These are phyloP conservation scores for Emergomyces pasteurianus DNA, from an alignment of 2,329 filamentous ascomycete genomes.

Conservation along the genomic window DNA sequence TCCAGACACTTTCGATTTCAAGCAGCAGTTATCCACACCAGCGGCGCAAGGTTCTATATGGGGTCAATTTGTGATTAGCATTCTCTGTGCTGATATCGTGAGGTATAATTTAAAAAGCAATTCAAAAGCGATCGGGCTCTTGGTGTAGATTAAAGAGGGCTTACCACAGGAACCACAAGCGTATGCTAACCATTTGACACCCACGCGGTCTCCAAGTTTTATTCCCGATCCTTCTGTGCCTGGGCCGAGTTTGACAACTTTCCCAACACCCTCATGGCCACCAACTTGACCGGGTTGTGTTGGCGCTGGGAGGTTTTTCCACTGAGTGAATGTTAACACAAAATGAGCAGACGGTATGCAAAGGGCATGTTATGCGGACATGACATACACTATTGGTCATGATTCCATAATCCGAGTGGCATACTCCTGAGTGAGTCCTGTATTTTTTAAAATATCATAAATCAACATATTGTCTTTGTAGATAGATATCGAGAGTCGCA, in stretches of 20 bases:
- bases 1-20: conserved; percentile 48
- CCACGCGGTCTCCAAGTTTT: conserved; percentile 56
- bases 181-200: conserved; percentile 55
- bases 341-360: not conserved
- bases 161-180: conserved; percentile 44
- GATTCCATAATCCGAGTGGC: conserved; percentile 50
- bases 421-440: conserved; percentile 52
- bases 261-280: conserved; percentile 57
- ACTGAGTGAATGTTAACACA: conserved; percentile 21
- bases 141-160: conserved; percentile 11
- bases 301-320: conserved; percentile 45
- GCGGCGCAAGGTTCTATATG: conserved; percentile 38
- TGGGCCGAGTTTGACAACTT: conserved; percentile 53
- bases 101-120: too few species aligned
- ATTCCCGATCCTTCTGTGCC: conserved; percentile 44
- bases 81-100: not conserved
- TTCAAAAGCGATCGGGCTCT: not conserved
- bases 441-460: not conserved
- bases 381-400: conserved; percentile 35
- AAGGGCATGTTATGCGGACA: not conserved
- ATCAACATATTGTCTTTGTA: not conserved
- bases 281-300: conserved; percentile 53
- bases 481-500: not conserved
- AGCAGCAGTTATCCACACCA: conserved; percentile 44
- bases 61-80: conserved; percentile 1